phyloP scores from a whole-genome alignment of 1,284 basidiomycete species.

The Ganoderma resinaceum region DNA sequence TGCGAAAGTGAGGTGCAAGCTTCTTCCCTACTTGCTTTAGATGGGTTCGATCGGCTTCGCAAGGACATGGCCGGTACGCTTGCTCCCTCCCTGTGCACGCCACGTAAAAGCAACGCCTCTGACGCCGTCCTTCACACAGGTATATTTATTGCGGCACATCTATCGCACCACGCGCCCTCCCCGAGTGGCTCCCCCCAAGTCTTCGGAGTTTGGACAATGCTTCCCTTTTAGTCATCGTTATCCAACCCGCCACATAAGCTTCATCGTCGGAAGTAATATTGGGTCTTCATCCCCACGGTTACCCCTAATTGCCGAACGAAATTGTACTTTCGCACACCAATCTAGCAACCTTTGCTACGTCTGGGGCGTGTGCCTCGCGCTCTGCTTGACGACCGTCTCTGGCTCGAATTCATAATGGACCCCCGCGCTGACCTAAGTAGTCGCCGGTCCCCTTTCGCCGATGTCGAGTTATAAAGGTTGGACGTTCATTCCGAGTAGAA shows the following conservation, averaged over 20 bases:
- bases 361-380: background rate
- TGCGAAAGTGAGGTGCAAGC: constrained; percentile 2
- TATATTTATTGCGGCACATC: background rate
- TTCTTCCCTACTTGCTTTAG: constrained; percentile 9
- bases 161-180: background rate
- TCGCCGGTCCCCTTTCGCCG: background rate
- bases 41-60: background rate
- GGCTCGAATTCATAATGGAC: background rate
- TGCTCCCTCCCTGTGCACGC: background rate
- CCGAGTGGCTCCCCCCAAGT: background rate
- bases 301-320: background rate
- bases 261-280: background rate
- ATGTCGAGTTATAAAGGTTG: background rate
- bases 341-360: background rate
- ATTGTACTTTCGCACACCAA: constrained; percentile 2
- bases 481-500: background rate
- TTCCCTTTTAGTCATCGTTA: background rate
- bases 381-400: background rate
- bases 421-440: background rate
- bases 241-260: constrained; percentile 1
- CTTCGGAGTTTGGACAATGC: background rate
- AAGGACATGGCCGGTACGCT: background rate
- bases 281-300: background rate
- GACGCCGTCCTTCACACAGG: background rate
- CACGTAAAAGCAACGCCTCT: background rate